A percentile compares a stretch with the other conserved stretches of the same genome.
Evolutionary conservation across 257 asterid genomes (phyloP).

Genomic region (Solanum medicagineum): DNA sequence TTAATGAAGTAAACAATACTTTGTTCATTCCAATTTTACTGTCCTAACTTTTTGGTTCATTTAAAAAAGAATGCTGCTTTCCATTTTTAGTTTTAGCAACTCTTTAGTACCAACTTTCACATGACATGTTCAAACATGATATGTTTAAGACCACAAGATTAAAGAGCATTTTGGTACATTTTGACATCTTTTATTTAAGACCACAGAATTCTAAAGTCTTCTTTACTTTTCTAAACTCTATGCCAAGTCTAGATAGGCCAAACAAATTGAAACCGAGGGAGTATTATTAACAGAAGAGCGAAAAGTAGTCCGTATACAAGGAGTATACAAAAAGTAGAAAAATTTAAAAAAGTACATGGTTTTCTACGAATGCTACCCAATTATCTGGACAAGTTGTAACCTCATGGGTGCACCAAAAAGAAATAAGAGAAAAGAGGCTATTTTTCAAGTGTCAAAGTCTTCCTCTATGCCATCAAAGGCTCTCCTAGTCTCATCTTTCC

Average conservation of each 20-base stretch:
- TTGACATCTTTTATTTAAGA: background rate
- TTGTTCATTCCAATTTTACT: background rate
- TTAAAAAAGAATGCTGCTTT: background rate
- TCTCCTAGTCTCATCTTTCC: background rate
- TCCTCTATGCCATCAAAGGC: background rate
- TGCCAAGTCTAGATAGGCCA: background rate
- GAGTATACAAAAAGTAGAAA: background rate
- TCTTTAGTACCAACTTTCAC: background rate
- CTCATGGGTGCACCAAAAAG: background rate
- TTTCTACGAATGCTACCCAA: background rate
- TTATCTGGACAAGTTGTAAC: background rate
- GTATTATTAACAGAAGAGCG: background rate
- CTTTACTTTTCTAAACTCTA: background rate
- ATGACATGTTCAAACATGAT: background rate
- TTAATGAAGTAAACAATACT: background rate
- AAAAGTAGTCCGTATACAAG: background rate
- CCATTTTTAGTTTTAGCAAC: background rate
- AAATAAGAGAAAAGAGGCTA: background rate
- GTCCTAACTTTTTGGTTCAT: background rate
- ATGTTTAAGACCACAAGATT: background rate
- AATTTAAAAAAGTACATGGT: background rate
- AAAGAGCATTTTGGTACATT: background rate
- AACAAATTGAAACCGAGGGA: background rate
- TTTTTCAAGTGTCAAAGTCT: background rate
- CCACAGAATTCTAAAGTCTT: background rate